Conservation (phyloP, 1,284 basidiomycete species). For the Ceratobasidium sp. region DNA sequence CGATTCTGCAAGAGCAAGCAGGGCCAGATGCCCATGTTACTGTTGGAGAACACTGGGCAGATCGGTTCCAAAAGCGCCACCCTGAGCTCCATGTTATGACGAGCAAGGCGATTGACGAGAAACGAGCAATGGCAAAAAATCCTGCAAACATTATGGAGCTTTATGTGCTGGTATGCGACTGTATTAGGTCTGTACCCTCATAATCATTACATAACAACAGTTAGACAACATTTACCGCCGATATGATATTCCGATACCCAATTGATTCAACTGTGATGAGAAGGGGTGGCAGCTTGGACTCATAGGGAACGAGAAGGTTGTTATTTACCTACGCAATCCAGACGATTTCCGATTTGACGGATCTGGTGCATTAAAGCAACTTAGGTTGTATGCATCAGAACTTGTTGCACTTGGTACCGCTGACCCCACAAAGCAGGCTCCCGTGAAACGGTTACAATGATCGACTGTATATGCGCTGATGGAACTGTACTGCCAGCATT, state of each 20-base stretch:
- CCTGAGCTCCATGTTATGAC: constrained; percentile 25
- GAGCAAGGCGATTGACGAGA: constrained; percentile 5
- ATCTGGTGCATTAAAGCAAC: constrained; percentile 10
- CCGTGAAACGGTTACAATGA: constrained; percentile 24
- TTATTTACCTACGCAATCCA: neutral
- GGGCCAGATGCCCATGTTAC: neutral
- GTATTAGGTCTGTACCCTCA: too few species aligned
- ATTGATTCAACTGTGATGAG: constrained; percentile 43
- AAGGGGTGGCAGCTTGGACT: constrained; percentile 38
- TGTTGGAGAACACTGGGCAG: neutral
- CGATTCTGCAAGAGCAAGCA: neutral
- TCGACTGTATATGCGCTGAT: constrained; percentile 35
- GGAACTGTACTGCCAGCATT: constrained; percentile 27
- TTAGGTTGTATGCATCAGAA: neutral
- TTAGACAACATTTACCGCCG: too few species aligned
- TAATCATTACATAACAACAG: too few species aligned
- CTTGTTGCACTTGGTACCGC: neutral
- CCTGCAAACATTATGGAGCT: constrained; percentile 22
- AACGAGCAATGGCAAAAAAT: constrained; percentile 28
- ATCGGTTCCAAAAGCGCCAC: constrained; percentile 5
- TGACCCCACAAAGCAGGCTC: constrained; percentile 1
- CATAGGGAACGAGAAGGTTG: constrained; percentile 12
- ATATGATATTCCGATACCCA: neutral
- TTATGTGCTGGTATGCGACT: neutral
- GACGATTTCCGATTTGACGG: neutral